Evolutionary conservation across 495 filamentous ascomycete genomes (phyloP).

Genomic region (Pyrenula aspistea): DNA sequence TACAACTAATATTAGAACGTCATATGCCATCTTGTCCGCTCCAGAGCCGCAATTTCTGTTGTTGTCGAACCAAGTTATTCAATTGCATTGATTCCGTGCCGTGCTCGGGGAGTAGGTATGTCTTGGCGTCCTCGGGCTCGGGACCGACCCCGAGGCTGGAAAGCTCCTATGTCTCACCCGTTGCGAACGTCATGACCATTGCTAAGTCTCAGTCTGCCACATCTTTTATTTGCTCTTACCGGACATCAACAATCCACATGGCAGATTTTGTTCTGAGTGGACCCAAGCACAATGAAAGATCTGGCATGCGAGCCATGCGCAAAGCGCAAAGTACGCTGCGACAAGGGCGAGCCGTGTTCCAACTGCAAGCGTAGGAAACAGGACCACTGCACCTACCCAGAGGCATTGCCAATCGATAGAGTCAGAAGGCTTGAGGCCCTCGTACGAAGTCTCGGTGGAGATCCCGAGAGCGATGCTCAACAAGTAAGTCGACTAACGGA

Average conservation of each 20-base stretch:
- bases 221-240: not conserved
- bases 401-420: not conserved
- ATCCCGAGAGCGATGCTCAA: not conserved
- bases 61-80: not conserved
- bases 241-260: not conserved
- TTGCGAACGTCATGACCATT: not conserved
- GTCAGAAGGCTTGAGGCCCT: not conserved
- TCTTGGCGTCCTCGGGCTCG: not conserved
- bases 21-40: not conserved
- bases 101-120: not conserved
- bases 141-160: not conserved
- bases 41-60: not conserved
- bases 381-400: not conserved
- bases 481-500: not conserved
- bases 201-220: not conserved
- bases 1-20: not conserved
- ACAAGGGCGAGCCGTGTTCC: conserved; percentile 19
- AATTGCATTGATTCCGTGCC: not conserved
- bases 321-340: conserved; percentile 25
- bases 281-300: not conserved
- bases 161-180: not conserved
- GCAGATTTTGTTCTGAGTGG: not conserved
- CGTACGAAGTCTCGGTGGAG: not conserved
- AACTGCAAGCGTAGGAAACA: conserved; percentile 10
- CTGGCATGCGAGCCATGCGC: conserved; percentile 15